Evolutionary conservation across 1,139 yeast genomes (phyloP), one percentile per base, ranked within the genome.

Genomic region (Suhomyces terraborum): DNA sequence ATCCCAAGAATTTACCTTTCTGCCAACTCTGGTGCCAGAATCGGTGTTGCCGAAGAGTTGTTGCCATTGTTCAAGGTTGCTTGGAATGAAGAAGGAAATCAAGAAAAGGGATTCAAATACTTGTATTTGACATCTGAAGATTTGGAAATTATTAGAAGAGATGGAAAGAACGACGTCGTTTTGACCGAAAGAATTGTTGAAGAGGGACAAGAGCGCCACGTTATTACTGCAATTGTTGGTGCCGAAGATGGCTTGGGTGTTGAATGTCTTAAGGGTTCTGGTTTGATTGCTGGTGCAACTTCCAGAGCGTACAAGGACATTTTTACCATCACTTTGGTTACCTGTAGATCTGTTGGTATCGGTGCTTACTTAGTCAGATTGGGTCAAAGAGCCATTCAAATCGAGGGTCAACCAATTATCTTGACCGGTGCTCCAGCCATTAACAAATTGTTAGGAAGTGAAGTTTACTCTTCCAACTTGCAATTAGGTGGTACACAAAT

Each of bases 401-500:
- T 93, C 55, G 98, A 93, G 64, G 98, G 98, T 37, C 98, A 93
- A 70, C 98, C 98, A 45, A 89, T 93, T 55, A 93, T 93, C 55
- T 82, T 93, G 61, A 93, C 98, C 43, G 98, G 98, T 77, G 98
- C 98, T 45, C 97, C 97, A 44, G 98, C 98, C 46, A 88, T 93
- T 64, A 93, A 93, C 77, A 94, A 94, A 69, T 74, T 94, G 54
- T 76, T 93, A 52, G 98, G 98, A 58, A 84, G 96, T 61, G 98
- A 94, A 67, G 98, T 93, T 47, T 93, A 93, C 68, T 83, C 96
- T 37, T 89, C 97, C 26, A 93, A 93, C 74, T 77, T 94, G 67
- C 98, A 93, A 75, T 80, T 93, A 48, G 98, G 98, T 73, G 98
- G 98, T 67, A 93, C 98, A 41, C 98, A 93, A 69, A 91, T 93